Conservation (phyloP, 306 rosid genomes). For the Lithocarpus polystachyus region DNA sequence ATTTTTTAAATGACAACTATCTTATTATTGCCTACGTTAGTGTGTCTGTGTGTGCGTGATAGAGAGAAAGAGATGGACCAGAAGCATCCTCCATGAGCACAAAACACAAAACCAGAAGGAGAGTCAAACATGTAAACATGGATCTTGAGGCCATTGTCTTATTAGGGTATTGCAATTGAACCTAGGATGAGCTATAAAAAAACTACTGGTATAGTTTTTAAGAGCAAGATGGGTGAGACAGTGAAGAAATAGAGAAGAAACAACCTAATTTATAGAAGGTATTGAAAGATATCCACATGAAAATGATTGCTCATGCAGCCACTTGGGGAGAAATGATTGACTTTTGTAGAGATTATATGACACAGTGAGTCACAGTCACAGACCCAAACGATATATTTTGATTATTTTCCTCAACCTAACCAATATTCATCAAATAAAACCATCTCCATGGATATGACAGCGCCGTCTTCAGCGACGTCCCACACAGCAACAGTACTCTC, state of each 20-base stretch:
- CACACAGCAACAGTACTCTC: slow-evolving; percentile 25
- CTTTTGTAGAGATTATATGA: slow-evolving; percentile 2
- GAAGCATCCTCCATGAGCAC: slow-evolving; percentile 30
- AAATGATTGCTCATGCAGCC: slow-evolving; percentile 64
- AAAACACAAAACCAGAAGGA: slow-evolving; percentile 41
- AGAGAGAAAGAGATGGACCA: slow-evolving; percentile 29
- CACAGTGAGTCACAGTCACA: neutral
- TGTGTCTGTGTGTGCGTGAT: neutral
- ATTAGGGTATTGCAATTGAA: neutral
- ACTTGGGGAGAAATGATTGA: slow-evolving; percentile 43
- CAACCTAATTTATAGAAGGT: slow-evolving; percentile 44
- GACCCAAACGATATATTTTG: too few relatives aligned
- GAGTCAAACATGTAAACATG: slow-evolving; percentile 7
- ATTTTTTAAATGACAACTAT: neutral
- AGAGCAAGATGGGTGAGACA: neutral
- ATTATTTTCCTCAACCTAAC: neutral
- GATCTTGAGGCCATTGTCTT: slow-evolving; percentile 45
- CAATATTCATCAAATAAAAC: neutral
- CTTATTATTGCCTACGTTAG: neutral
- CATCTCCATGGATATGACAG: slow-evolving; percentile 26
- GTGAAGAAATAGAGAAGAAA: neutral
- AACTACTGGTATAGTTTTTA: slow-evolving; percentile 9
- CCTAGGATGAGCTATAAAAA: neutral
- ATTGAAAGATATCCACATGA: slow-evolving; percentile 2
- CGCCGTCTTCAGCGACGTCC: slow-evolving; percentile 46